Evolutionary conservation across 306 rosid species (phyloP).

Genomic region (Quercus wislizeni): DNA sequence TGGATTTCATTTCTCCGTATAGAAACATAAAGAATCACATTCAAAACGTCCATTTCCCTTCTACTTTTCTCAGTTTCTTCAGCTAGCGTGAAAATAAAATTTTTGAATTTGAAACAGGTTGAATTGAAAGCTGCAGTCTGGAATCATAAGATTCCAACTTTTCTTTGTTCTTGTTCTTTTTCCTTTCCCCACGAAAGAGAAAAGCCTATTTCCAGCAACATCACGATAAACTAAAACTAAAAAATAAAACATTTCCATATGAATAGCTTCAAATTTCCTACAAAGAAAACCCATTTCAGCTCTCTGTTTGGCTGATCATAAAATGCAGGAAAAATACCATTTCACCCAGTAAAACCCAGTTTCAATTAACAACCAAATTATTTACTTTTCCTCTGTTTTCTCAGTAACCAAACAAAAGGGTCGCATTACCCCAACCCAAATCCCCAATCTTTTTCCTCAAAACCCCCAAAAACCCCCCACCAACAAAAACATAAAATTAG

Average conservation of each 20-base stretch:
- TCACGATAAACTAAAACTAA: not conserved
- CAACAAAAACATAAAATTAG: not conserved
- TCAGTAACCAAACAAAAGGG: not conserved
- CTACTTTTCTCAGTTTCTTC: not conserved
- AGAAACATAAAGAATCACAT: not conserved
- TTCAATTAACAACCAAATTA: too few relatives aligned
- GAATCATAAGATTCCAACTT: not conserved
- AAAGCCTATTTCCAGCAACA: not conserved
- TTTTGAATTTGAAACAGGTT: not conserved
- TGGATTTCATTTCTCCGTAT: not conserved
- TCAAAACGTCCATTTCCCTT: not conserved
- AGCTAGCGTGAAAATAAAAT: not conserved
- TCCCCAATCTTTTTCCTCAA: not conserved
- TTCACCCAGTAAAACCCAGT: not conserved
- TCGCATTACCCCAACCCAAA: not conserved
- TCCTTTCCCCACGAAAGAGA: not conserved
- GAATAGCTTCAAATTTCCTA: not conserved
- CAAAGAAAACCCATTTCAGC: slow-evolving; percentile 1
- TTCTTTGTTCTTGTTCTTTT: not conserved
- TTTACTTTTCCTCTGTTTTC: not conserved
- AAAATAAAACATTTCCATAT: not conserved
- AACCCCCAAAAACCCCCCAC: not conserved
- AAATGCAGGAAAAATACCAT: not conserved
- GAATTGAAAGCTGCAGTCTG: not conserved
- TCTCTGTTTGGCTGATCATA: not conserved